A percentile compares a stretch with the other conserved stretches of the same genome.
phyloP scores from a whole-genome alignment of 192 early-diverging fungal species.

The Gaertneriomyces sp. region DNA sequence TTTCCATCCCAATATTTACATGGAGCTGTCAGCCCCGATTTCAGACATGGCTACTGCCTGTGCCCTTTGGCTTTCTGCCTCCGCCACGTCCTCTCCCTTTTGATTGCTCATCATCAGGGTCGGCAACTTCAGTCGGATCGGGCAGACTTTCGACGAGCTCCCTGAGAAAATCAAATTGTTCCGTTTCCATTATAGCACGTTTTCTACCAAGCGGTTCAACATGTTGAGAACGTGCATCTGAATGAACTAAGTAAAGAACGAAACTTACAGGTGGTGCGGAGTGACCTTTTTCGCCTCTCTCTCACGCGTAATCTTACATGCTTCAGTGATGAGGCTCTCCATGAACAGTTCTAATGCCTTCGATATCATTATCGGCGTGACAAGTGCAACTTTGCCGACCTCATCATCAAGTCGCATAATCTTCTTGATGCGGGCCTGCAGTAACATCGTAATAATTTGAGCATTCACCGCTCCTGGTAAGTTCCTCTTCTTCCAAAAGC shows the following conservation, averaged over 20 bases:
- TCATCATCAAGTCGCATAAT: slow-evolving; percentile 99
- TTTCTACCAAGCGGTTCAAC: slow-evolving; percentile 52
- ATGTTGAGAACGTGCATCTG: neutral
- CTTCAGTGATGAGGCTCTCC: slow-evolving; percentile 85
- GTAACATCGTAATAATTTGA: neutral
- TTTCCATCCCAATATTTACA: no score
- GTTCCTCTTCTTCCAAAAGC: neutral
- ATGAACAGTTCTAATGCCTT: slow-evolving; percentile 95
- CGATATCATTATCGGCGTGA: slow-evolving; percentile 94
- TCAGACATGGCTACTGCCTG: no score
- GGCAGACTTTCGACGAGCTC: slow-evolving; percentile 80
- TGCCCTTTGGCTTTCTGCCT: no score
- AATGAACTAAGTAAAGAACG: slow-evolving; percentile 11
- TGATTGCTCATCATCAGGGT: neutral
- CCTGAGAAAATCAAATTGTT: slow-evolving; percentile 92
- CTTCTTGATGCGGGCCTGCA: slow-evolving; percentile 96
- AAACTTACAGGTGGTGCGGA: slow-evolving; percentile 78
- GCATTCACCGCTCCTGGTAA: neutral
- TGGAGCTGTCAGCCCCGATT: no score
- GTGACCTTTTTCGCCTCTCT: slow-evolving; percentile 80
- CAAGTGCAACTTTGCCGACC: slow-evolving; percentile 96
- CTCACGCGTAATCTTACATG: slow-evolving; percentile 73
- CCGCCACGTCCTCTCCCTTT: no score
- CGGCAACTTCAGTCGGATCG: slow-evolving; percentile 55
- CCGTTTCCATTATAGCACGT: slow-evolving; percentile 73